Evolutionary conservation across 2,329 filamentous ascomycete genomes (phyloP), one percentile per base, ranked within the genome.

Genomic region (Cryphonectria nitschkei): DNA sequence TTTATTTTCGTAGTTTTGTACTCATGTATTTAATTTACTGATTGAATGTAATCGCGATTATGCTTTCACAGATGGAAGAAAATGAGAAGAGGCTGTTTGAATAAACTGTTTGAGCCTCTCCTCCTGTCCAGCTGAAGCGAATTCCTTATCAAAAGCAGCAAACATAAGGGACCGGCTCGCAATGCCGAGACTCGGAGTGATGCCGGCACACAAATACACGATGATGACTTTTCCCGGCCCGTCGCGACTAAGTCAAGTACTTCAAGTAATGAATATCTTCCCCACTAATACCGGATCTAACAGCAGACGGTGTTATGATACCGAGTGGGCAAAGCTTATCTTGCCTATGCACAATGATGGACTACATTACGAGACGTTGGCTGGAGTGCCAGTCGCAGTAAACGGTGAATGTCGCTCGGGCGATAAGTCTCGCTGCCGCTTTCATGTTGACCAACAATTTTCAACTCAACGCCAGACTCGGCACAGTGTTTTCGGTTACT

Each of bases 151-250:
- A 64, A 14, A 37, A 62, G 19, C 14, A n/a, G 34, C 34, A 32
- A 7, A 58, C 37, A 13, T 11, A 39, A 13, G 3, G 16, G 29
- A 9, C 54, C 61, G 37, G 61, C 8, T 64, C 3, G 37, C 22
- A n/a, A 64, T 63, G 67, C 46, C 63, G 63, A 62, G 37, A 56
- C 16, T 66, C 32, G 37, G 50, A n/a, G 34, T 32, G 32, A 58
- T 46, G 58, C 68, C 70, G 61, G 37, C 39, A 7, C 43, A 58
- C 32, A 16, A 29, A 39, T 22, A 6, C 4, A 52, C 39, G 63
- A 58, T 60, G 66, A 37, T 64, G 37, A n/a, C 46, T 9, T 50
- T 22, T n/a, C 60, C n/a, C 68, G 67, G 52, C 67, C 63, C 37
- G 32, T 34, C 67, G 56, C 46, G 13, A 69, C 63, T n/a, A n/a